Conservation (phyloP, 163 green algal species). For the Chlamydomonas reinhardtii region DNA sequence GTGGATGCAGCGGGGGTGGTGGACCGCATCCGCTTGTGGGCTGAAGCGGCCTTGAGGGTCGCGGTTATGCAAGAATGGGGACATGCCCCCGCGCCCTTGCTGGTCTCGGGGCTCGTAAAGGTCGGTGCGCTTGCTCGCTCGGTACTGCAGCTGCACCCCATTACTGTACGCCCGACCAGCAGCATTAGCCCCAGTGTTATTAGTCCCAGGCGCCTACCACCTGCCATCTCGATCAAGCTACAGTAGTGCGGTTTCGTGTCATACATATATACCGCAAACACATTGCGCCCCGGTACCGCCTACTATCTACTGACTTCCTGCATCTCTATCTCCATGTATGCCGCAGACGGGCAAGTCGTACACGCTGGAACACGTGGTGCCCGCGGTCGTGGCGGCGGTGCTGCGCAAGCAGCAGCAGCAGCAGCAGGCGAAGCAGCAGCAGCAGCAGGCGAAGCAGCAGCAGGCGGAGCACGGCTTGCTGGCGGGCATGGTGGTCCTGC, state of each 20-base stretch:
- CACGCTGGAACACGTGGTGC: background rate
- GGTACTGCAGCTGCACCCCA: too few relatives aligned
- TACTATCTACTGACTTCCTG: too few relatives aligned
- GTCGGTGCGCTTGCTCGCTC: background rate
- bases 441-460: too few relatives aligned
- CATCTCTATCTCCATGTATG: too few relatives aligned
- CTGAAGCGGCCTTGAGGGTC: background rate
- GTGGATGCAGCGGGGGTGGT: conserved; percentile 14
- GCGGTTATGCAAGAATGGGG: background rate
- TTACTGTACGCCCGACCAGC: background rate
- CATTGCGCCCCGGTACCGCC: background rate
- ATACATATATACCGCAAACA: background rate
- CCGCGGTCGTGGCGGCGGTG: background rate
- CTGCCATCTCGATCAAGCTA: too few relatives aligned
- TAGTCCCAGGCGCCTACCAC: background rate
- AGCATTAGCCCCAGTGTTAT: too few relatives aligned
- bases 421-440: too few relatives aligned
- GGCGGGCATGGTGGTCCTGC: too few relatives aligned
- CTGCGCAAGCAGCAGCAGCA: background rate
- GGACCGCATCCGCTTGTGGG: conserved; percentile 9
- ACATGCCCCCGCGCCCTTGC: background rate
- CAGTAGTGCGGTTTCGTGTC: background rate
- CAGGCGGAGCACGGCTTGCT: too few relatives aligned
- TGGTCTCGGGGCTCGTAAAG: conserved; percentile 11
- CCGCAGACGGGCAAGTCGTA: conserved; percentile 6